Base-by-base conservation (phyloP, 1,139 yeast species). In the Sugiyamaella castrensis region DNA sequence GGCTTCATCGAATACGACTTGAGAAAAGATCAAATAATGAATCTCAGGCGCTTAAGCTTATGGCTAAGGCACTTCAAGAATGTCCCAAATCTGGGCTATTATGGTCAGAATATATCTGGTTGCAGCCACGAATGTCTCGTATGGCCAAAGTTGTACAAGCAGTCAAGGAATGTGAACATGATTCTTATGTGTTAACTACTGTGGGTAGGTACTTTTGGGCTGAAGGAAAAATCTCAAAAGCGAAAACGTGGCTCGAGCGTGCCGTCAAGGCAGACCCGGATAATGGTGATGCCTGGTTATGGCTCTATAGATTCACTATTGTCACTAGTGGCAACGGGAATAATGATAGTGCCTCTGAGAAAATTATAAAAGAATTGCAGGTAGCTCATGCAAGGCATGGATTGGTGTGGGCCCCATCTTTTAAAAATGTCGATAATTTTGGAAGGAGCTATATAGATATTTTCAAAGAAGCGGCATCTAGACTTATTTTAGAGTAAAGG, bases 251-350 rank as follows among this genome's bases (percentile, higher is more conserved):
- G 92, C 79, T 89, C 56, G 84, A 84, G 41, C 74, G 89, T 46
- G 84, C 94, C 2, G 62, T 82, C 15, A 72, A 71, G 33, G 71
- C 72, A n/a, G 81, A 83, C 52, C 65, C 71, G 0, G 70, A 67
- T 12, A 76, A 74, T 62, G 98, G 96, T 2, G 98, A 91, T 64
- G 67, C 75, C 4, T 89, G 95, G 88, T 79, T 80, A 0, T 84
- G 91, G 86, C 66, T 75, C 44, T 79, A 77, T 60, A 73, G 75
- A 37, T 81, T 73, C 53, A 13, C 43, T 13, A 19, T n/a, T 19
- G 34, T 32, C 15, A 39, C 30, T 43, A 39, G 15, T 4, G 26
- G 26, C 26, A 31, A 12, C 30, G 24, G 24, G 24, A 26, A 26
- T 7, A 8, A 15, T 16, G 40, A 34, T 27, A 35, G 46, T 10